Evolutionary conservation across 805 yeast species (phyloP).

Genomic region (Spathaspora hagerdaliae): DNA sequence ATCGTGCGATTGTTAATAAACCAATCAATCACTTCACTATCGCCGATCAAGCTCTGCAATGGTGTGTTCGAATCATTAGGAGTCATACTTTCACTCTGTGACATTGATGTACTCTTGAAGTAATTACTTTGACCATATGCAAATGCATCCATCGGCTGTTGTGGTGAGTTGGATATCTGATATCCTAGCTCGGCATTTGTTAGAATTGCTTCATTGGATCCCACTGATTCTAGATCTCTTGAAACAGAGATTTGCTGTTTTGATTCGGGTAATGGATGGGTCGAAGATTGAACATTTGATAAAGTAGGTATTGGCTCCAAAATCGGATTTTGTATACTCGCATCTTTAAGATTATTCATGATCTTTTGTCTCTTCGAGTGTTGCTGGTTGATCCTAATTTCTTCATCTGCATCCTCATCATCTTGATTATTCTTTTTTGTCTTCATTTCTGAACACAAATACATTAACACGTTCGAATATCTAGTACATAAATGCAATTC

Average conservation of each 20-base stretch:
- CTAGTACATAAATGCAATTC: conserved; percentile 80
- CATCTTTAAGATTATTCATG: background rate
- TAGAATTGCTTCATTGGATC: background rate
- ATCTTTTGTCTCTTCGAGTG: background rate
- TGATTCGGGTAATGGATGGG: background rate
- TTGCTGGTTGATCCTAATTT: background rate
- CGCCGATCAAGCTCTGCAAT: conserved; percentile 24
- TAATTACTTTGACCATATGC: background rate
- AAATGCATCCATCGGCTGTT: background rate
- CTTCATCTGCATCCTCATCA: conserved; percentile 4
- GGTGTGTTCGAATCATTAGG: conserved; percentile 14
- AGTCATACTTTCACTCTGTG: conserved; percentile 4
- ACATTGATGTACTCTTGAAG: background rate
- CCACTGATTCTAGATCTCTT: background rate
- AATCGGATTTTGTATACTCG: background rate
- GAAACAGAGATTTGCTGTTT: background rate
- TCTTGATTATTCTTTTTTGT: conserved; percentile 29
- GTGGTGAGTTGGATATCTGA: background rate
- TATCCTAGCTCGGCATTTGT: background rate
- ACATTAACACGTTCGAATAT: conserved; percentile 73
- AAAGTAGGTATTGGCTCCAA: background rate
- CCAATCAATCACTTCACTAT: conserved; percentile 43
- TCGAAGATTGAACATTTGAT: background rate
- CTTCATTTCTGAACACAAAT: conserved; percentile 71
- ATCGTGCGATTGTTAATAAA: conserved; percentile 35